phyloP scores from a whole-genome alignment of 495 filamentous ascomycete species.

The Chaetomium fimeti region DNA sequence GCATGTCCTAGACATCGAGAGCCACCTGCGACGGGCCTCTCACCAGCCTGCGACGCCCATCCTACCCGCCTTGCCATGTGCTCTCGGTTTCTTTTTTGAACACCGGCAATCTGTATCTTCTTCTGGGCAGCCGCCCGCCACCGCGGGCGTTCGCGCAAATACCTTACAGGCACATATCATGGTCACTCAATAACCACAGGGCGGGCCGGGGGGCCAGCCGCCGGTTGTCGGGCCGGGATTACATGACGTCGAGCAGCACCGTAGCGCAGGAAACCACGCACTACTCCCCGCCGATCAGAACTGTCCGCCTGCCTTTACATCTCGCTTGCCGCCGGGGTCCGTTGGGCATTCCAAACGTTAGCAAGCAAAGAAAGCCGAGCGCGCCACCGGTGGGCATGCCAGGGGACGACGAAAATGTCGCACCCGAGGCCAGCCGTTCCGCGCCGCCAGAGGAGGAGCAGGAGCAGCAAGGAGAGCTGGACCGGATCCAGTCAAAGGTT shows the following conservation, averaged over 20 bases:
- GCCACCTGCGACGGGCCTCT: conserved; percentile 23
- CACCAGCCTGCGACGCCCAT: conserved; percentile 17
- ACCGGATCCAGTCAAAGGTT: conserved; percentile 14
- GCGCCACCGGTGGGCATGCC: not conserved
- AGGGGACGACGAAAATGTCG: not conserved
- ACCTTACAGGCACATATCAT: conserved; percentile 46
- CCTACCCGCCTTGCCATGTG: conserved; percentile 35
- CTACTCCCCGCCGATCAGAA: not conserved
- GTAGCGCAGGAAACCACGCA: not conserved
- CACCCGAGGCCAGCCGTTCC: not conserved
- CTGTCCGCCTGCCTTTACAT: not conserved
- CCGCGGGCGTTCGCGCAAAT: conserved; percentile 55
- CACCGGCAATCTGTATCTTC: conserved; percentile 48
- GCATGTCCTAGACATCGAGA: conserved; percentile 23
- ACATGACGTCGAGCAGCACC: not conserved
- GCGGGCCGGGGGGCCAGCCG: conserved; percentile 54
- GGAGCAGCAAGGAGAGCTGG: not conserved
- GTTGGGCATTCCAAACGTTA: not conserved
- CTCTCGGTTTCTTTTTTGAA: conserved; percentile 28
- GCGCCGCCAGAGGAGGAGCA: conserved; percentile 10
- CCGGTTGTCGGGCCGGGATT: conserved; percentile 21
- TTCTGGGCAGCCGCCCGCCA: conserved; percentile 41
- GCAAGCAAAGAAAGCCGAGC: not conserved
- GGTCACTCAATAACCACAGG: conserved; percentile 48
- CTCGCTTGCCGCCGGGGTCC: not conserved